Percentiles rank a stretch among this genome's conserved stretches.
These are phyloP conservation scores for Dysphania ambrosioides DNA, from an alignment of 148 eudicot genomes.

Conservation along the genomic window DNA sequence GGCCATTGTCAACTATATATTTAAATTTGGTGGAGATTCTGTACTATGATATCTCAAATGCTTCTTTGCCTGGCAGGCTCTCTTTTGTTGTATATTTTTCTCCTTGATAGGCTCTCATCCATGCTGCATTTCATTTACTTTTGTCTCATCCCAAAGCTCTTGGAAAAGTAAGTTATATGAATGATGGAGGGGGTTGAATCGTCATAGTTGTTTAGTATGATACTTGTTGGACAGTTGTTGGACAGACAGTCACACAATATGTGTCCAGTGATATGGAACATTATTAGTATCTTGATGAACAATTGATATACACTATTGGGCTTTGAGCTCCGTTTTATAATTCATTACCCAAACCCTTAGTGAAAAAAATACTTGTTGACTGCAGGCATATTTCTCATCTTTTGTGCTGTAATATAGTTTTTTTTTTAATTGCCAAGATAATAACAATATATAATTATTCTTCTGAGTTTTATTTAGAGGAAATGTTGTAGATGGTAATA, in stretches of 20 bases:
- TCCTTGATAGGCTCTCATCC: neutral
- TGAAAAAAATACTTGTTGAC: neutral
- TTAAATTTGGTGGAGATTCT: neutral
- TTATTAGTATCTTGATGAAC: neutral
- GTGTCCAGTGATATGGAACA: neutral
- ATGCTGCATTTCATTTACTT: neutral
- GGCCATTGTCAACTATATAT: neutral
- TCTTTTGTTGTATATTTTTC: neutral
- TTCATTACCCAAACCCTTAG: neutral
- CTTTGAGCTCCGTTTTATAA: neutral
- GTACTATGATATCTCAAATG: neutral
- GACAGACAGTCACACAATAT: neutral
- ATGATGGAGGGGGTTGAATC: neutral
- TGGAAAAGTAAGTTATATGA: neutral
- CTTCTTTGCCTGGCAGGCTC: neutral
- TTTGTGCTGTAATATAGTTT: neutral
- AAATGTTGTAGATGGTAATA: conserved; percentile 6
- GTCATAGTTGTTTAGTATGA: neutral
- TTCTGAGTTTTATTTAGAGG: neutral
- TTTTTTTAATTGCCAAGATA: neutral
- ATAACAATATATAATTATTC: neutral
- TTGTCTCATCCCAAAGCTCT: neutral
- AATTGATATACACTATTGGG: neutral
- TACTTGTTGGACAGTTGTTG: neutral
- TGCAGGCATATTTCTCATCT: neutral